Percentiles rank a stretch among this genome's conserved stretches.
Conservation (phyloP, 2,329 filamentous ascomycete species). For the Daldinia eschscholtzii region DNA sequence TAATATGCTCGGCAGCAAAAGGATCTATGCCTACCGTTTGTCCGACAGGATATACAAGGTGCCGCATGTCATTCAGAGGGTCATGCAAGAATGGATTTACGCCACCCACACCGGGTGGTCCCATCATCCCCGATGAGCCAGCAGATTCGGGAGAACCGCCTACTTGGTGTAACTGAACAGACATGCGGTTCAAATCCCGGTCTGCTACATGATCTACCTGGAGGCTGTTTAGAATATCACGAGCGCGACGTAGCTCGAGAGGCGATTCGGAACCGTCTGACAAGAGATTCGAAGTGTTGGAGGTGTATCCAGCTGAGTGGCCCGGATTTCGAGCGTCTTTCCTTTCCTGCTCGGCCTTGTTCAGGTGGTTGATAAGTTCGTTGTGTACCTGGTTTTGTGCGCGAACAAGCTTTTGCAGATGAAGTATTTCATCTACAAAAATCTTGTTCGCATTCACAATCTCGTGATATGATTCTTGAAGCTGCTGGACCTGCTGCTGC, state of each 20-base stretch:
- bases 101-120: slow-evolving; percentile 61
- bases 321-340: slow-evolving; percentile 58
- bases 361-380: slow-evolving; percentile 69
- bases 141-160: slow-evolving; percentile 67
- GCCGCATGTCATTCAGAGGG: slow-evolving; percentile 68
- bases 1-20: slow-evolving; percentile 92
- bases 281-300: slow-evolving; percentile 55
- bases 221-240: slow-evolving; percentile 67
- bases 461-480: slow-evolving; percentile 88
- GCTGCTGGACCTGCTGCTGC: slow-evolving; percentile 88
- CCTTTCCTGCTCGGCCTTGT: slow-evolving; percentile 61
- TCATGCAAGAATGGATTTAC: slow-evolving; percentile 64
- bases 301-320: slow-evolving; percentile 57
- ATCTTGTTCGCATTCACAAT: slow-evolving; percentile 74
- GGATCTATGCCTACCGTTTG: slow-evolving; percentile 93
- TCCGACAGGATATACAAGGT: slow-evolving; percentile 90
- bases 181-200: slow-evolving; percentile 68
- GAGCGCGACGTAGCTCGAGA: slow-evolving; percentile 66
- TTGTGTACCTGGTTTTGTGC: slow-evolving; percentile 69
- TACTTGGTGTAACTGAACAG: slow-evolving; percentile 63
- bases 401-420: slow-evolving; percentile 71
- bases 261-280: slow-evolving; percentile 62
- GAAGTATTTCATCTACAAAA: slow-evolving; percentile 71
- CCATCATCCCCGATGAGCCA: slow-evolving; percentile 65
- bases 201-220: slow-evolving; percentile 66